Evolutionary conservation across 495 filamentous ascomycete species (phyloP).

Genomic region (Xylaria sp.): DNA sequence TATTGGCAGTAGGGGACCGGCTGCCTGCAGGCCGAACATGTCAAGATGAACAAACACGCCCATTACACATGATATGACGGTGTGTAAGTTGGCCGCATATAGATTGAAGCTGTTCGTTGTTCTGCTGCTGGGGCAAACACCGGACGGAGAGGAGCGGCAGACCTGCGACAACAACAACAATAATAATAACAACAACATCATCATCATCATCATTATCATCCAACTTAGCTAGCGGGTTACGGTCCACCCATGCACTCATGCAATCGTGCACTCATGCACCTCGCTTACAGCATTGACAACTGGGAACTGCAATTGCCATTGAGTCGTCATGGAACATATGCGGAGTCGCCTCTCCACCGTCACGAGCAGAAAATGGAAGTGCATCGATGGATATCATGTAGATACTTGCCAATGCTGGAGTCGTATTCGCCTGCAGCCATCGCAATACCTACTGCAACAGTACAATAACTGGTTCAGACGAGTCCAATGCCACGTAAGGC

Average conservation of each 20-base stretch:
- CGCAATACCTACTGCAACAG: slow-evolving; percentile 16
- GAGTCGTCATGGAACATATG: not conserved
- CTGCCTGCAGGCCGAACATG: not conserved
- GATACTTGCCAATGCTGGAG: not conserved
- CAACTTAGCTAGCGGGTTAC: not conserved
- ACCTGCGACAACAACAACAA: not conserved
- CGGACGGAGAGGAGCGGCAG: not conserved
- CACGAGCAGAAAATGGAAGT: not conserved
- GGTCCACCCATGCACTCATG: too few relatives aligned
- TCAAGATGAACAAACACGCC: not conserved
- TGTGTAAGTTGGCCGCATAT: not conserved
- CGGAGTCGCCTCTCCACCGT: not conserved
- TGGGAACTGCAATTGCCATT: not conserved
- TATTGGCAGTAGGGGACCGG: too few relatives aligned
- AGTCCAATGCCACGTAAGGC: not conserved
- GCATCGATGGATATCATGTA: not conserved
- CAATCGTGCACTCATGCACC: not conserved
- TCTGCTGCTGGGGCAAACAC: not conserved
- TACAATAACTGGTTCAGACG: not conserved
- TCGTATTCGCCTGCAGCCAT: slow-evolving; percentile 6
- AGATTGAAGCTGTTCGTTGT: slow-evolving; percentile 4
- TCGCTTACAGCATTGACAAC: not conserved
- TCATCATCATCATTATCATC: too few relatives aligned
- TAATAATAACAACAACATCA: too few relatives aligned
- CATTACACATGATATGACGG: not conserved